Percentiles rank a stretch among this genome's conserved stretches.
phyloP scores from a whole-genome alignment of 257 asterid species.

The Nicotiana obtusifolia region DNA sequence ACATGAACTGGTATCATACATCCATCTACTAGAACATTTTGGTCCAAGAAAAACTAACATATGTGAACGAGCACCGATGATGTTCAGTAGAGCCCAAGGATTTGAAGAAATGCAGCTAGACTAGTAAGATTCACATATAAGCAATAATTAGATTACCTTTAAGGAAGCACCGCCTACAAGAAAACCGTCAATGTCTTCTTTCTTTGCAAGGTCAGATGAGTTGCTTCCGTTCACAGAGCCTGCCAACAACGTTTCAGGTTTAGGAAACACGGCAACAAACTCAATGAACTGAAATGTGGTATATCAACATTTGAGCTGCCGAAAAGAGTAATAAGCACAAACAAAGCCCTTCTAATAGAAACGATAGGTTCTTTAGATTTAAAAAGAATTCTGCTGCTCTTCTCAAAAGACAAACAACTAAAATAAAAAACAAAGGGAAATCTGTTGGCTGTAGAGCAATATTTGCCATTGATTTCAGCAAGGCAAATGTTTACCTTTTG shows the following conservation, averaged over 20 bases:
- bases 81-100: background rate
- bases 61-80: background rate
- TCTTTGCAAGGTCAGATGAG: slow-evolving; percentile 13
- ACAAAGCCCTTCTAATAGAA: background rate
- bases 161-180: slow-evolving; percentile 14
- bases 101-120: background rate
- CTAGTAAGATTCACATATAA: background rate
- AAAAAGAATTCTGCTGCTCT: background rate
- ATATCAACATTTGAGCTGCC: background rate
- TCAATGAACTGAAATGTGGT: background rate
- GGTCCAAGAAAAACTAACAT: background rate
- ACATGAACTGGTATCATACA: background rate
- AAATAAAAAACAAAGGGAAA: background rate
- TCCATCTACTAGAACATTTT: background rate
- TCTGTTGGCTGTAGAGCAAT: background rate
- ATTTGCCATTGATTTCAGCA: background rate
- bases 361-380: background rate
- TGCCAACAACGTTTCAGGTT: slow-evolving; percentile 19
- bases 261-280: background rate
- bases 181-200: slow-evolving; percentile 12
- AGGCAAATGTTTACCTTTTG: background rate
- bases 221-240: slow-evolving; percentile 35
- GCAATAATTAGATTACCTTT: slow-evolving; percentile 45
- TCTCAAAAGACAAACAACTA: background rate
- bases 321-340: background rate